phyloP scores from a whole-genome alignment of 1,284 basidiomycete genomes.

The Puccinia horiana region DNA sequence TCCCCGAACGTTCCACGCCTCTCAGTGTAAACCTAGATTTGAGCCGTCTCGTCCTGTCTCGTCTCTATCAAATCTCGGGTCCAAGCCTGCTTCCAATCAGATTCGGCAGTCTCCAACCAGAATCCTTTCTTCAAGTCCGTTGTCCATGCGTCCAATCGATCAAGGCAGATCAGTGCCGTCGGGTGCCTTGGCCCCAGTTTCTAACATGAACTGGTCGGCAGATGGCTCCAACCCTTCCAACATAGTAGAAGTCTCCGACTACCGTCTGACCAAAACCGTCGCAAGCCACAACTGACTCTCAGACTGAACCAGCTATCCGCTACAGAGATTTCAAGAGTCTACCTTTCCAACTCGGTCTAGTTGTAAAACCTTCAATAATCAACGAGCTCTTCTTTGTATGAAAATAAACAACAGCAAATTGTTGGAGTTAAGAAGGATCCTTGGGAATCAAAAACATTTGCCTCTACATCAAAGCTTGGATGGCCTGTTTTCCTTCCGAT shows the following conservation, averaged over 20 bases:
- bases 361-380: too few species aligned
- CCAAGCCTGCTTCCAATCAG: background rate
- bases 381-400: too few species aligned
- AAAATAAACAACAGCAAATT: too few species aligned
- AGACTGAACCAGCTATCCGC: constrained; percentile 33
- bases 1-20: background rate
- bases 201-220: background rate
- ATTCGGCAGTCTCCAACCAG: background rate
- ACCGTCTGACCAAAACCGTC: constrained; percentile 19
- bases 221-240: constrained; percentile 9
- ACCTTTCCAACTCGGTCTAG: background rate
- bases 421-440: too few species aligned
- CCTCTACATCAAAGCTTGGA: too few species aligned
- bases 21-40: background rate
- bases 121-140: background rate
- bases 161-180: constrained; percentile 10
- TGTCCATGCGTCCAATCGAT: background rate
- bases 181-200: constrained; percentile 39
- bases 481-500: too few species aligned
- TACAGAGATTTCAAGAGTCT: constrained; percentile 2
- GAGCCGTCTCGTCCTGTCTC: constrained; percentile 6
- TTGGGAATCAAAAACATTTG: too few species aligned
- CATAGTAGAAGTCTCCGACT: background rate
- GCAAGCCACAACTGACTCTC: constrained; percentile 47
- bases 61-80: background rate